Evolutionary conservation across 495 filamentous ascomycete genomes (phyloP).

Genomic region (Letharia lupina): DNA sequence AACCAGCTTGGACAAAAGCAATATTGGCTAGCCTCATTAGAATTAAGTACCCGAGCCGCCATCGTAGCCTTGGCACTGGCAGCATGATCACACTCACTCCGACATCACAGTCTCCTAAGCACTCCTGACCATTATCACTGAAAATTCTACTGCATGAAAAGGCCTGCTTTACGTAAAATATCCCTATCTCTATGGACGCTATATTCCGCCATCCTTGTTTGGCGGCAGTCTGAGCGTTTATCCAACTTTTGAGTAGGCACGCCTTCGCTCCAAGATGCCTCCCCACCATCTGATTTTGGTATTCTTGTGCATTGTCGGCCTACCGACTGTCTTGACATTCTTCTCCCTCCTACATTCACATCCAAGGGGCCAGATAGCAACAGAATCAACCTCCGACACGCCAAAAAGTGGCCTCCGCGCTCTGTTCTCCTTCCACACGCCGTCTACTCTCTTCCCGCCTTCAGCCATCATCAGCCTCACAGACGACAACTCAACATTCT

Average conservation of each 20-base stretch:
- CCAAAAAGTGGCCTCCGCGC: constrained; percentile 42
- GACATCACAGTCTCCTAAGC: constrained; percentile 2
- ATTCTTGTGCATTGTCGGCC: constrained; percentile 46
- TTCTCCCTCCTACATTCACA: constrained; percentile 40
- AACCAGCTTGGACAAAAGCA: not conserved
- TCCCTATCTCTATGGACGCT: constrained; percentile 8
- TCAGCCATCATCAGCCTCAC: constrained; percentile 92
- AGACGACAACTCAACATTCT: constrained; percentile 96
- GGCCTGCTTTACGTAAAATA: not conserved
- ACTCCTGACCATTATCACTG: not conserved
- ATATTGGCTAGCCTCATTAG: not conserved
- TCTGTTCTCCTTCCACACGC: constrained; percentile 56
- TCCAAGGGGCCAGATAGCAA: constrained; percentile 33
- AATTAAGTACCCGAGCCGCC: not conserved
- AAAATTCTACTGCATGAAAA: not conserved
- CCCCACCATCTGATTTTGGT: constrained; percentile 46
- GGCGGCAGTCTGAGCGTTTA: constrained; percentile 5
- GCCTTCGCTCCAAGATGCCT: constrained; percentile 36
- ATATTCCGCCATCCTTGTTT: not conserved
- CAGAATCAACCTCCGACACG: constrained; percentile 34
- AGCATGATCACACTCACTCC: not conserved
- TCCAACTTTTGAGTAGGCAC: constrained; percentile 8
- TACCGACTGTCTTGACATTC: constrained; percentile 45
- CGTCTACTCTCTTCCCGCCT: constrained; percentile 78
- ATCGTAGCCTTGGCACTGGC: not conserved